phyloP scores from a whole-genome alignment of 495 filamentous ascomycete genomes.

The Aspergillus sparsus region DNA sequence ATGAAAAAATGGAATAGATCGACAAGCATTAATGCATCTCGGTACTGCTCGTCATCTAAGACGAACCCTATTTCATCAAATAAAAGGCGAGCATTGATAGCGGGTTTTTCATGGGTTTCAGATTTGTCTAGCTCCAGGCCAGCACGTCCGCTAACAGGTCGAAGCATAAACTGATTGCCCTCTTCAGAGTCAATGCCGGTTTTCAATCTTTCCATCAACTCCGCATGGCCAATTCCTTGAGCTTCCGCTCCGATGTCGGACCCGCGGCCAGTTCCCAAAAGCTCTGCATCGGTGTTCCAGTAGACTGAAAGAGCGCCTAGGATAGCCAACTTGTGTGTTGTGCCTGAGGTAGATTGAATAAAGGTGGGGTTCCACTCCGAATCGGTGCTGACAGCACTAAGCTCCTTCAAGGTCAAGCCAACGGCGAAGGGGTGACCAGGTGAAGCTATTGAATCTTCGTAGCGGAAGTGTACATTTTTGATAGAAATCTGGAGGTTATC shows the following conservation, averaged over 20 bases:
- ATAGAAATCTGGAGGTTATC: slow-evolving; percentile 96
- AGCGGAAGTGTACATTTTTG: slow-evolving; percentile 96
- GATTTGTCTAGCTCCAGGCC: slow-evolving; percentile 93
- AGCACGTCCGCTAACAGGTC: slow-evolving; percentile 88
- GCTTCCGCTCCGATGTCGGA: slow-evolving; percentile 61
- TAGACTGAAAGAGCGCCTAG: slow-evolving; percentile 88
- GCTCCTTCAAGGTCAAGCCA: slow-evolving; percentile 87
- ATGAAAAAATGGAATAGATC: slow-evolving; percentile 98
- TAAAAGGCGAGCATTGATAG: slow-evolving; percentile 84
- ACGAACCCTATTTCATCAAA: slow-evolving; percentile 97
- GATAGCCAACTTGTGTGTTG: slow-evolving; percentile 89
- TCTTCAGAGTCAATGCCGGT: slow-evolving; percentile 73
- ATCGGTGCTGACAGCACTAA: slow-evolving; percentile 95
- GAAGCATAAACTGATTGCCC: slow-evolving; percentile 89
- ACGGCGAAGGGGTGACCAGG: slow-evolving; percentile 93
- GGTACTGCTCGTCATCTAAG: slow-evolving; percentile 93
- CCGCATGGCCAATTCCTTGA: slow-evolving; percentile 65
- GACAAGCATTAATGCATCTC: slow-evolving; percentile 94
- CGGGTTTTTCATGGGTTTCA: slow-evolving; percentile 73
- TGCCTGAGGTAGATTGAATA: slow-evolving; percentile 77
- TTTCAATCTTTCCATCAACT: slow-evolving; percentile 73
- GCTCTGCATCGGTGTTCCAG: slow-evolving; percentile 91
- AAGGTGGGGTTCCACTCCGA: slow-evolving; percentile 91
- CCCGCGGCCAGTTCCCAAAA: slow-evolving; percentile 74
- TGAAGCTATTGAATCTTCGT: slow-evolving; percentile 95